Percentiles rank a stretch among this genome's conserved stretches.
These are phyloP conservation scores for Brasenia schreberi DNA, from an alignment of 164 flowering plant species.

Conservation along the genomic window DNA sequence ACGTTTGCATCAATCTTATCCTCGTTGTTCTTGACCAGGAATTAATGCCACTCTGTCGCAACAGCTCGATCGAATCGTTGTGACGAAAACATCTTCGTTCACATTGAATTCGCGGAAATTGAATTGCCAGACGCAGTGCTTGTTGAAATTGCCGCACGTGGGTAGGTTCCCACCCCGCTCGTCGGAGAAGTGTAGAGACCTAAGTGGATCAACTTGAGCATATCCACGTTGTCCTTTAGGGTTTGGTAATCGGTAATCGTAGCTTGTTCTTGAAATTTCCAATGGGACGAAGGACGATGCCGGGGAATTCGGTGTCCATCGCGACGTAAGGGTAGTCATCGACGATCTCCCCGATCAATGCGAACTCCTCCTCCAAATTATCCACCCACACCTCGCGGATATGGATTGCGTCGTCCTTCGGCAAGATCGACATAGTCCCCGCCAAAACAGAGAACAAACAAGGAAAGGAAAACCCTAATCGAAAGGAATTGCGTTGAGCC, in stretches of 20 bases:
- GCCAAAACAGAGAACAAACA: neutral
- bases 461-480: too few relatives aligned
- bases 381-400: conserved; percentile 12
- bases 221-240: conserved; percentile 24
- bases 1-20: conserved; percentile 15
- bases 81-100: conserved; percentile 11
- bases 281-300: conserved; percentile 6
- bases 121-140: conserved; percentile 40
- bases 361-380: conserved; percentile 12
- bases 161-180: conserved; percentile 37
- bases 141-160: conserved; percentile 24
- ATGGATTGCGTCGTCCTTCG: conserved; percentile 8
- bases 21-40: conserved; percentile 19
- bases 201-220: conserved; percentile 28
- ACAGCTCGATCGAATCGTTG: conserved; percentile 17
- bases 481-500: too few relatives aligned
- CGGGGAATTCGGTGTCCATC: conserved; percentile 35
- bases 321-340: conserved; percentile 38
- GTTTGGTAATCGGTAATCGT: conserved; percentile 21
- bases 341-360: conserved; percentile 15
- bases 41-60: conserved; percentile 25
- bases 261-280: conserved; percentile 16
- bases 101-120: conserved; percentile 21
- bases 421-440: conserved; percentile 5
- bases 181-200: conserved; percentile 42